These are phyloP conservation scores for Nadsonia commutata DNA, from an alignment of 1,139 yeast genomes.

Conservation along the genomic window DNA sequence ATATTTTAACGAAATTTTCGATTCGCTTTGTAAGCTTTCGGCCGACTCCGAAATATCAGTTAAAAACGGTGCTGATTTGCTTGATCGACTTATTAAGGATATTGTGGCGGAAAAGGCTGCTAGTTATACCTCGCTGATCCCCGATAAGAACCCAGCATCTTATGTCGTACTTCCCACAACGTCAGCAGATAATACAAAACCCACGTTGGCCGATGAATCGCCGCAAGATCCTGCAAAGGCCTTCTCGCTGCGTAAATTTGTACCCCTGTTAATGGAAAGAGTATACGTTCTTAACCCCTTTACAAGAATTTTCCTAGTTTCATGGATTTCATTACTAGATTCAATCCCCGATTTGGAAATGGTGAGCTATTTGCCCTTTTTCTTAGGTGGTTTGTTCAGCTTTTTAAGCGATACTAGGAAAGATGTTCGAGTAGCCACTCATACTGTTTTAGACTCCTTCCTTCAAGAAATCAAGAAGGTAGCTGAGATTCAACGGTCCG, in stretches of 20 bases:
- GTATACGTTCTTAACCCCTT: constrained; percentile 88
- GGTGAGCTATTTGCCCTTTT: constrained; percentile 75
- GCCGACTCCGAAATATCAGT: constrained; percentile 89
- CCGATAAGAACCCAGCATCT: constrained; percentile 4
- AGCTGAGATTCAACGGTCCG: constrained; percentile 44
- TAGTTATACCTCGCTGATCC: constrained; percentile 70
- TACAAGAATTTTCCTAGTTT: constrained; percentile 78
- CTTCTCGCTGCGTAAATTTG: constrained; percentile 74
- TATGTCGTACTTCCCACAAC: constrained; percentile 2
- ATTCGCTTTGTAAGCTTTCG: constrained; percentile 72
- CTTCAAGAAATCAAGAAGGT: constrained; percentile 69
- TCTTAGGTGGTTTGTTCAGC: constrained; percentile 69
- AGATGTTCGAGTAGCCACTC: constrained; percentile 80
- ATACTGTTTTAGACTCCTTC: constrained; percentile 57
- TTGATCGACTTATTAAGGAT: constrained; percentile 83
- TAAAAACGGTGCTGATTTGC: constrained; percentile 87
- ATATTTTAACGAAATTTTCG: constrained; percentile 89
- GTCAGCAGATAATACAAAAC: constrained; percentile 14
- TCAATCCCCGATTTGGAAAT: constrained; percentile 87
- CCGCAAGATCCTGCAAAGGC: constrained; percentile 54
- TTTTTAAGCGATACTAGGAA: constrained; percentile 74
- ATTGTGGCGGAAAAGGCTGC: constrained; percentile 94
- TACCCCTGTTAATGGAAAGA: constrained; percentile 79
- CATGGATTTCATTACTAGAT: constrained; percentile 84
- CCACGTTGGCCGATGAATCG: constrained; percentile 22